These are phyloP conservation scores for Neurospora pannonica DNA, from an alignment of 495 filamentous ascomycete species.

Conservation along the genomic window DNA sequence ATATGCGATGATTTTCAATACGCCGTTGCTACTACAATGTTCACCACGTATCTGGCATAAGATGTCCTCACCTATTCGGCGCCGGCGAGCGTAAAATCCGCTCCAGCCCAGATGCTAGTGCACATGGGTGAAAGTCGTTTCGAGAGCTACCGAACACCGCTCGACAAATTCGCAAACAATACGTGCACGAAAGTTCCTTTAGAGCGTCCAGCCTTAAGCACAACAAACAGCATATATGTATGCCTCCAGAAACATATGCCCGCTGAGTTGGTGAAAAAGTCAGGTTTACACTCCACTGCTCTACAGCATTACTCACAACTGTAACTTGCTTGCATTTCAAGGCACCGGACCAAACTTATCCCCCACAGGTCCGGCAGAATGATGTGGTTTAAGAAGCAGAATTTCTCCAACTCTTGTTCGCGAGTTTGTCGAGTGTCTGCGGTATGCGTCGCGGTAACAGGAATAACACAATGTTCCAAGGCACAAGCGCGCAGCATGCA, in stretches of 20 bases:
- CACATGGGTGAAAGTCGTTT: too few relatives aligned
- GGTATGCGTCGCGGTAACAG: neutral
- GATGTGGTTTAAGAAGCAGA: neutral
- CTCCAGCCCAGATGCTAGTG: neutral
- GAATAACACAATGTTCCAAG: neutral
- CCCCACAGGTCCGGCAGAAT: neutral
- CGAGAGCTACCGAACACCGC: neutral
- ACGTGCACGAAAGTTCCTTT: neutral
- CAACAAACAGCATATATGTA: neutral
- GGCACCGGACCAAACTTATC: neutral
- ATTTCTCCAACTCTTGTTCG: neutral
- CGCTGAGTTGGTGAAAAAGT: neutral
- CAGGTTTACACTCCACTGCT: neutral
- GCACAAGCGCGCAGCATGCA: neutral
- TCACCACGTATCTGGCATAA: neutral
- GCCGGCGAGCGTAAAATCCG: too few relatives aligned
- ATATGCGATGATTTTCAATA: neutral
- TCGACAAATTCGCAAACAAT: neutral
- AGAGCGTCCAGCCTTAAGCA: neutral
- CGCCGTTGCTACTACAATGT: neutral
- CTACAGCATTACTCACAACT: neutral
- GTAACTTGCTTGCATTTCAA: neutral
- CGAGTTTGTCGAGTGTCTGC: neutral
- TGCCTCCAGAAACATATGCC: neutral
- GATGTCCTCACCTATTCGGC: neutral